Evolutionary conservation across 805 yeast genomes (phyloP).

Genomic region (Wickerhamomyces canadensis): DNA sequence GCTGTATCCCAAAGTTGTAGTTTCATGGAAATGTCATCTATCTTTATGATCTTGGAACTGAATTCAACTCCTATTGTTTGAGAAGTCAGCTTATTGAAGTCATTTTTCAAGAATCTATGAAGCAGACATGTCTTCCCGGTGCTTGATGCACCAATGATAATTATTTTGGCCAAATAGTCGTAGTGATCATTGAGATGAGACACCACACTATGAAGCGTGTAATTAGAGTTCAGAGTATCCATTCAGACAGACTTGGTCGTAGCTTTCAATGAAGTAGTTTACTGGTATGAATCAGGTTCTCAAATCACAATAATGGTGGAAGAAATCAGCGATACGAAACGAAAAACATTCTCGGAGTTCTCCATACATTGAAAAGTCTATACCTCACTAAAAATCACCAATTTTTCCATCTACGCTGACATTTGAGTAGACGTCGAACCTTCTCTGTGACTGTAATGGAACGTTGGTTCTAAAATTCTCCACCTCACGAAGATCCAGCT

Average conservation of each 20-base stretch:
- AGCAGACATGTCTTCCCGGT: constrained; percentile 40
- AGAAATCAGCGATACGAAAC: no score
- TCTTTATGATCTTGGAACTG: constrained; percentile 26
- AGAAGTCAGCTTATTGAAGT: constrained; percentile 15
- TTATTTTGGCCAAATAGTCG: constrained; percentile 34
- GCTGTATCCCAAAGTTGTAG: constrained; percentile 35
- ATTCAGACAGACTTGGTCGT: no score
- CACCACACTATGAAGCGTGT: neutral
- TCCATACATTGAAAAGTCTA: neutral
- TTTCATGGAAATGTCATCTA: constrained; percentile 14
- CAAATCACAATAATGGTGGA: no score
- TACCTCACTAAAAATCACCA: neutral
- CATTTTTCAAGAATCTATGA: constrained; percentile 28
- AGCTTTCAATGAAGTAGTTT: no score
- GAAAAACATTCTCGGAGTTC: neutral
- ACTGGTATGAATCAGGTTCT: no score
- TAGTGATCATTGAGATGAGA: constrained; percentile 16
- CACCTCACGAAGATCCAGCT: constrained; percentile 52
- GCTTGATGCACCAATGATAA: constrained; percentile 38
- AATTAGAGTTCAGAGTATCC: neutral
- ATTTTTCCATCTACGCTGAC: constrained; percentile 27
- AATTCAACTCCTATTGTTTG: constrained; percentile 39
- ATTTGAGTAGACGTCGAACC: constrained; percentile 46
- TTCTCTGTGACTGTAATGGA: constrained; percentile 61
- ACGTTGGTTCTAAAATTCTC: constrained; percentile 53